Evolutionary conservation across 2,329 filamentous ascomycete genomes (phyloP).

Genomic region (Penicillium concentricum): DNA sequence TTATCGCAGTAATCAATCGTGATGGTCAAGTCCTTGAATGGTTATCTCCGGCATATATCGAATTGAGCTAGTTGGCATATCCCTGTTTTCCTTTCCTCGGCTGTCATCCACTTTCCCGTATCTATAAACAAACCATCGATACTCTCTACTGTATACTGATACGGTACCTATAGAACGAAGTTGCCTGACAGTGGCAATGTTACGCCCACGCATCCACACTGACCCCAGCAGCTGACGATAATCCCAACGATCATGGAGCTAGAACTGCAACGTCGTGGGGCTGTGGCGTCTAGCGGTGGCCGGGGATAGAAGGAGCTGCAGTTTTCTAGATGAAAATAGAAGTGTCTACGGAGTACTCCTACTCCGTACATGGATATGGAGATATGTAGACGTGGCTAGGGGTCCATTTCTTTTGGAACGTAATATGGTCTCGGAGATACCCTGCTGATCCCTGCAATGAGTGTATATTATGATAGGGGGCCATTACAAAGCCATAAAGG

Average conservation of each 20-base stretch:
- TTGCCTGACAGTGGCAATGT: constrained; percentile 19
- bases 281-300: constrained; percentile 12
- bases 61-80: background rate
- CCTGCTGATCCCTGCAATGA: background rate
- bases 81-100: background rate
- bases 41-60: background rate
- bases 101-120: background rate
- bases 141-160: background rate
- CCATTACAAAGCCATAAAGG: background rate
- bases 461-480: background rate
- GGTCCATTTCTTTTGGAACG: background rate
- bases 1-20: background rate
- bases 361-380: background rate
- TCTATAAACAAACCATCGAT: background rate
- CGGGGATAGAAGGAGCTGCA: background rate
- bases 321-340: background rate
- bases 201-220: background rate
- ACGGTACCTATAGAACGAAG: background rate
- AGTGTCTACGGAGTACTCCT: background rate
- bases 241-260: background rate
- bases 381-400: background rate
- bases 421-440: background rate
- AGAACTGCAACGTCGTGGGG: constrained; percentile 5
- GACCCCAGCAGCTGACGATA: background rate
- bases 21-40: background rate